Evolutionary conservation across 1,284 basidiomycete genomes (phyloP), one percentile per base, ranked within the genome.

Genomic region (Puccinia novopanici): DNA sequence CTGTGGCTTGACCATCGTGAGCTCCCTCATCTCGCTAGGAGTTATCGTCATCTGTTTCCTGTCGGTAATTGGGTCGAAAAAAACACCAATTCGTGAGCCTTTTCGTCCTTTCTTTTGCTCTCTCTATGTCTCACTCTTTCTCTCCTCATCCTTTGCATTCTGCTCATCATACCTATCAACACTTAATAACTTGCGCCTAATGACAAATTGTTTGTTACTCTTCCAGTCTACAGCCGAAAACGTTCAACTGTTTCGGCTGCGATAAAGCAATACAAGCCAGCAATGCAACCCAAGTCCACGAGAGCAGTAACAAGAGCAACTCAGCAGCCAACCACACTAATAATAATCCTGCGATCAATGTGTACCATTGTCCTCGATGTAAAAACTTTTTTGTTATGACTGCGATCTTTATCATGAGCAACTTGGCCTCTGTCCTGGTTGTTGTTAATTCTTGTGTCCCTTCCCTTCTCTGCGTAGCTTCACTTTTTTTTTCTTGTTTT

Each of bases 1-100:
- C 42, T 99, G 96, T 84, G 94, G 94, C 2, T 88, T 99, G 82
- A 98, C 98, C 90, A 93, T 99, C 82, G 96, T 99, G 82, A 95
- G 93, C 87, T 94, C 78, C 96, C 97, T 8, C 97, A 99, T 87
- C 88, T 99, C 68, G 96, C 96, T 30, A 88, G 96, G 82, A 97
- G 94, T 84, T 97, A 96, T 86, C 93, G 95, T 84, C 95, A 96
- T 85, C 86, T 97, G 52, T 97, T 97, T 85, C 94, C 95, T 0
- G 94, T 95, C 37, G 91, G 91, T 84, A 88, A 91, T 12, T 96
- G 92, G 86, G 86, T 89, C 81, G 89, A 92, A 15, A 63, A 84
- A 83, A 83, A 76, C 81, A 15, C 30, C 42, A 81, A 82, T 78
- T 65, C 37, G 81, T n/a, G n/a, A n/a, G n/a, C n/a, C n/a, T n/a